Evolutionary conservation across 495 filamentous ascomycete genomes (phyloP).

Genomic region (Trichoderma gamsii): DNA sequence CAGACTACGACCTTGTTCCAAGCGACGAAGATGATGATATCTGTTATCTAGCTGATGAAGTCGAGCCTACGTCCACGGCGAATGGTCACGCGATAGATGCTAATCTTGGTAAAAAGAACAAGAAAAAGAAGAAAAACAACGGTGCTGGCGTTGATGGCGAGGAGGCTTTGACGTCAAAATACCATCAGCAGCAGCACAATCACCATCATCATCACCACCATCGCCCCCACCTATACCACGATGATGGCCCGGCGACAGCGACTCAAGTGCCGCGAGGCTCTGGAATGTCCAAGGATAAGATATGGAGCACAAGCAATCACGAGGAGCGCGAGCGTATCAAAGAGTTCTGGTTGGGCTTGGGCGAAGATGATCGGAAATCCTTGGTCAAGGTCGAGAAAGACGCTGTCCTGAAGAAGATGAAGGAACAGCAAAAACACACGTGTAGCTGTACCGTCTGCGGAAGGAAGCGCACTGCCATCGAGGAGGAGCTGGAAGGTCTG

Average conservation of each 20-base stretch:
- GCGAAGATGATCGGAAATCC: slow-evolving; percentile 86
- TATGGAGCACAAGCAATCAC: slow-evolving; percentile 92
- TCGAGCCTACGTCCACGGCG: slow-evolving; percentile 15
- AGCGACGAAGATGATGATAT: slow-evolving; percentile 24
- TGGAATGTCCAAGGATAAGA: slow-evolving; percentile 66
- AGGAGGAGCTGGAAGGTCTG: slow-evolving; percentile 96
- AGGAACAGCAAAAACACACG: slow-evolving; percentile 98
- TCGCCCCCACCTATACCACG: slow-evolving; percentile 21
- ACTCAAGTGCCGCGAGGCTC: slow-evolving; percentile 33
- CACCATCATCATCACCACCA: slow-evolving; percentile 24
- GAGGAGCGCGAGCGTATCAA: slow-evolving; percentile 97
- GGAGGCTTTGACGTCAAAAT: slow-evolving; percentile 17
- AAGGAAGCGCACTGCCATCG: slow-evolving; percentile 91
- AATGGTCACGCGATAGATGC: slow-evolving; percentile 9
- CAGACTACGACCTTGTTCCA: slow-evolving; percentile 24
- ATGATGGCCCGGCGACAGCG: slow-evolving; percentile 19
- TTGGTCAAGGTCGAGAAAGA: slow-evolving; percentile 98
- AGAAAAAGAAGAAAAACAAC: slow-evolving; percentile 61
- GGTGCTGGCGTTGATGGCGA: slow-evolving; percentile 21
- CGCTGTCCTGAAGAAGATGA: slow-evolving; percentile 97
- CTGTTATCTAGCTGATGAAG: slow-evolving; percentile 1
- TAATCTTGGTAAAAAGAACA: slow-evolving; percentile 46
- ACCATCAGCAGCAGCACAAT: slow-evolving; percentile 21
- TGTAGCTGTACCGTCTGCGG: slow-evolving; percentile 98
- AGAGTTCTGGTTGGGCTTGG: slow-evolving; percentile 95